These are phyloP conservation scores for Casaregolazyma lundiana DNA, from an alignment of 1,139 yeast genomes.

Conservation along the genomic window DNA sequence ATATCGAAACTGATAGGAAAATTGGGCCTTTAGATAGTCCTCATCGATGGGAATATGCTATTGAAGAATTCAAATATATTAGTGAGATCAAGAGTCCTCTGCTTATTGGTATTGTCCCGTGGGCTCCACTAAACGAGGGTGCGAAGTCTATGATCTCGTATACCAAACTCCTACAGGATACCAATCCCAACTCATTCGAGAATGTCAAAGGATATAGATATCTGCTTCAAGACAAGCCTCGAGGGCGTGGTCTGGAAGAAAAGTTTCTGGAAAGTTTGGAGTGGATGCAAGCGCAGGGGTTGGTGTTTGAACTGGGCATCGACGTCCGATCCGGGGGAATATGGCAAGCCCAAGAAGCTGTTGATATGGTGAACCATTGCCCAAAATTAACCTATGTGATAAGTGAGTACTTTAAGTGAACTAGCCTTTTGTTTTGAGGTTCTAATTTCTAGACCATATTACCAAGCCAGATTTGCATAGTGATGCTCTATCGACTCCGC, in stretches of 20 bases:
- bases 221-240: conserved; percentile 41
- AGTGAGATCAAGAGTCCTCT: conserved; percentile 11
- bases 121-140: conserved; percentile 21
- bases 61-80: conserved; percentile 30
- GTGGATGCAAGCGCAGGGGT: conserved; percentile 31
- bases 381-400: conserved; percentile 24
- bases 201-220: conserved; percentile 39
- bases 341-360: conserved; percentile 40
- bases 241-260: conserved; percentile 30
- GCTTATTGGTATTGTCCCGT: conserved; percentile 19
- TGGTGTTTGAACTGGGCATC: conserved; percentile 40
- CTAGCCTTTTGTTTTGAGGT: neutral
- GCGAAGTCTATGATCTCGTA: too few relatives aligned
- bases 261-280: conserved; percentile 32
- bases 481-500: neutral
- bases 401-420: conserved; percentile 27
- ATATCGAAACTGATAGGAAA: conserved; percentile 33
- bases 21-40: conserved; percentile 18
- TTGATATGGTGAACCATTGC: conserved; percentile 22
- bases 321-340: conserved; percentile 38
- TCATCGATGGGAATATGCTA: conserved; percentile 24
- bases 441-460: conserved; percentile 31
- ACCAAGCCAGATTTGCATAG: conserved; percentile 36
- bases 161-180: conserved; percentile 12
- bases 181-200: conserved; percentile 12